Evolutionary conservation across 1,284 basidiomycete genomes (phyloP), one percentile per base, ranked within the genome.

Genomic region (Microbotryum saponariae): DNA sequence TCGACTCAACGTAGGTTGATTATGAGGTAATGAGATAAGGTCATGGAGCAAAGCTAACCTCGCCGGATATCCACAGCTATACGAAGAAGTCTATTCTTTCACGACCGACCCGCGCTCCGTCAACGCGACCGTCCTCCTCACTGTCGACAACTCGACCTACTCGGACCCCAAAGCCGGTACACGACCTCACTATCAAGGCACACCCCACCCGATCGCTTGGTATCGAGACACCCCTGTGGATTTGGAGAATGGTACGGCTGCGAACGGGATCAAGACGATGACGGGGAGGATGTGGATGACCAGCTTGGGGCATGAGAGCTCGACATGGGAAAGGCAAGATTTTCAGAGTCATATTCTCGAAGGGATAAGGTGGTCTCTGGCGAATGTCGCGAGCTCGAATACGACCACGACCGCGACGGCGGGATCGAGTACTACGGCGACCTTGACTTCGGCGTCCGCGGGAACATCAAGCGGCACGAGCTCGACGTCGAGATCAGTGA

Each of bases 71-170:
- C 12, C 37, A 42, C 37, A 42, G 37, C 37, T 42, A 42, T 42
- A 60, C 18, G 67, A 66, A 42, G 65, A 69, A 25, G 62, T 59
- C 10, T 64, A 69, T 42, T 58, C 64, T 25, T 69, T 67, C 50
- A 58, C 58, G 0, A 25, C 56, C 37, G 67, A 69, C 47, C 67
- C 67, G 14, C 60, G 67, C 14, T 47, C 55, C n/a, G 67, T 65
- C 37, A 64, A 66, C 57, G 57, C 52, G 1, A 69, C 67, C 6
- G 65, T 67, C 14, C 56, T 69, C 20, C 50, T 69, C 14, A 63
- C 62, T 1, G 59, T 58, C 25, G 63, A 67, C 44, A 31, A 54
- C 4, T 29, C 44, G 7, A 58, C 61, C 3, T 62, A 64, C 47
- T 3, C 21, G 1, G 61, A 69, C 46, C 50, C 60, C 8, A 29